A percentile compares a stretch with the other conserved stretches of the same genome.
These are phyloP conservation scores for Begonia fuchsioides DNA, from an alignment of 306 rosid species.

Conservation along the genomic window DNA sequence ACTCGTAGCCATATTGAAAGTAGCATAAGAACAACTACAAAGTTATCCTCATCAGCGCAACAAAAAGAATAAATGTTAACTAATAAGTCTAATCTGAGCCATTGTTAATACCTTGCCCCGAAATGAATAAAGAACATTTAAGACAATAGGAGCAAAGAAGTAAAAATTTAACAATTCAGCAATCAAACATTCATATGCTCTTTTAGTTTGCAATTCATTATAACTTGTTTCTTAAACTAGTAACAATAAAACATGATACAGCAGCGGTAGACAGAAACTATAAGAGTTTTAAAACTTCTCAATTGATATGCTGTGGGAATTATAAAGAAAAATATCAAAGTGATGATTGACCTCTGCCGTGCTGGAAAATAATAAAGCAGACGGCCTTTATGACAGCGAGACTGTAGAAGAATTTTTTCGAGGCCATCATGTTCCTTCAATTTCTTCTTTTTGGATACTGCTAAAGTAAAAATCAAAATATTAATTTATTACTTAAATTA, in stretches of 20 bases:
- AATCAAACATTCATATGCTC: no score
- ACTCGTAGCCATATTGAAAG: no score
- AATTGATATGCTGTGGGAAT: slow-evolving; percentile 8
- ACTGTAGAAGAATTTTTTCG: slow-evolving; percentile 49
- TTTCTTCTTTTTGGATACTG: slow-evolving; percentile 59
- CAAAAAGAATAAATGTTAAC: no score
- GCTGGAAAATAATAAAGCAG: slow-evolving; percentile 86
- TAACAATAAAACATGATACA: not conserved
- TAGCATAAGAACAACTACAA: no score
- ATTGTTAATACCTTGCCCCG: no score
- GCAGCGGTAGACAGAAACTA: not conserved
- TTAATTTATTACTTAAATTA: not conserved
- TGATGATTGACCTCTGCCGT: slow-evolving; percentile 37
- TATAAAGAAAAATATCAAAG: slow-evolving; percentile 6
- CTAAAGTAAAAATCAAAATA: slow-evolving; percentile 14
- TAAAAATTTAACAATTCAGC: no score
- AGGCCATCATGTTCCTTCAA: slow-evolving; percentile 50
- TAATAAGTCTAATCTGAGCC: no score
- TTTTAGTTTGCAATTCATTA: not conserved
- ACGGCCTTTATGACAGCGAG: slow-evolving; percentile 96
- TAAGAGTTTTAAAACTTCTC: not conserved
- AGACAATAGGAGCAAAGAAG: no score
- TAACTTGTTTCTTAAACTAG: not conserved
- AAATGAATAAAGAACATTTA: no score
- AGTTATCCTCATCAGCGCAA: no score